Base-by-base conservation (phyloP, 176 grass and related monocot genomes). In the Zoysia pacifica region DNA sequence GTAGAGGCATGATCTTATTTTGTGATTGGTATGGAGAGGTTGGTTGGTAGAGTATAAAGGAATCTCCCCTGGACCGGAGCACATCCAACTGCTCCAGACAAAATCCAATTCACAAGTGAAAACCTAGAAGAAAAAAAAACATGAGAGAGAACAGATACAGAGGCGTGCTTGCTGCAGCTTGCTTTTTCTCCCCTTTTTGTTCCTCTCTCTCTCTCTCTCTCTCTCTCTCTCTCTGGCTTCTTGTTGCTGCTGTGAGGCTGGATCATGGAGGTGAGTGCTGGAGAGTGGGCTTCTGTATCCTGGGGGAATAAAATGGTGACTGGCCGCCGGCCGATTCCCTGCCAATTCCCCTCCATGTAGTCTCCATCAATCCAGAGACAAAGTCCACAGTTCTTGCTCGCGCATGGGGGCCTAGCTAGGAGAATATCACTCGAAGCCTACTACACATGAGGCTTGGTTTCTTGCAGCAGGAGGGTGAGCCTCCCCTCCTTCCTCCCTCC, bases 21-120 rank as follows among this genome's bases (percentile, higher is more conserved):
- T 88, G 50, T 86, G 83, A 86, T 83, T 88, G 86, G 81, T 81
- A 85, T 84, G 75, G 75, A 50, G 66, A 65, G 82, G 74, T 72
- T 80, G 93, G 81, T 75, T 90, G 81, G 71, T 28, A 28, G 28
- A 28, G 28, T 73, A 81, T 75, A 66, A 90, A 87, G 85, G 88
- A 93, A 97, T 93, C 93, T 89, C 65, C 40, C 12, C 50, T 58
- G 51, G 77, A 58, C 65, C 46, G 86, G 68, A 74, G 80, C 67
- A 73, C 76, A 87, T 93, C 91, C 91, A 97, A 93, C 77, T 79
- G 88, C 93, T 83, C 81, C 88, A 78, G 93, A 97, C 93, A 97
- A 96, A 97, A 87, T 69, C 88, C 80, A 91, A 73, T 84, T 84
- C 90, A 65, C 65, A 86, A 73, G 74, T 68, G 81, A 77, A 79